Base-by-base conservation (phyloP, 345 rosid species). In the Erodium maritimum region DNA sequence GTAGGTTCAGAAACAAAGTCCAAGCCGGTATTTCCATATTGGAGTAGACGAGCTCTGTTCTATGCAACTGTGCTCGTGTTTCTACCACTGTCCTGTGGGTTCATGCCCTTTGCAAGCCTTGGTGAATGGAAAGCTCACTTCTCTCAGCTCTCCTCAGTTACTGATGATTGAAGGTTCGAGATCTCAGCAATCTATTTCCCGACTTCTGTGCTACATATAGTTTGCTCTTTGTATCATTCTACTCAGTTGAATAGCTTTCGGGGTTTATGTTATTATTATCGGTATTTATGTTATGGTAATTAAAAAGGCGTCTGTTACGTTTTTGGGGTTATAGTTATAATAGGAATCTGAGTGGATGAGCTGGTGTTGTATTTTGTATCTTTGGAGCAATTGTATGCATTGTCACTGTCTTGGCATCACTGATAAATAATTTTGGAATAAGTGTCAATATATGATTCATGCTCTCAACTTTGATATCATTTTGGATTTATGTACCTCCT, bases 81-180 rank as follows among this genome's bases (percentile, higher is more conserved):
- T 22, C 74, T 86, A 21, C 99, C 99, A 0, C 52, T 72, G 48
- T 60, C 75, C 13, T 89, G 86, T 14, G 95, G 95, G 24, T 76
- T 89, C 0, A 65, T 80, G 67, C 99, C 99, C 20, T 93, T 87
- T 50, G 96, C 88, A 0, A 55, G 81, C 59, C 67, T 66, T 1
- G 65, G 67, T 13, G 95, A 89, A 61, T 93, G 97, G 99, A 77
- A 58, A 67, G 73, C 79, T 56, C 86, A 90, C 62, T 70, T 89
- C 52, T 48, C 23, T 6, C 54, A 22, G n/a, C 69, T 72, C 23
- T 50, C 71, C 11, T 20, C 22, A 4, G 22, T 17, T 4, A 51
- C 45, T 2, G 62, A 37, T 12, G 72, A 71, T 51, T 69, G 64
- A 66, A 51, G 24, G 50, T 65, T 52, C 59, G 50, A 23, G 13